These are phyloP conservation scores for Venturiaceae sp. DNA, from an alignment of 2,329 filamentous ascomycete species.

Conservation along the genomic window DNA sequence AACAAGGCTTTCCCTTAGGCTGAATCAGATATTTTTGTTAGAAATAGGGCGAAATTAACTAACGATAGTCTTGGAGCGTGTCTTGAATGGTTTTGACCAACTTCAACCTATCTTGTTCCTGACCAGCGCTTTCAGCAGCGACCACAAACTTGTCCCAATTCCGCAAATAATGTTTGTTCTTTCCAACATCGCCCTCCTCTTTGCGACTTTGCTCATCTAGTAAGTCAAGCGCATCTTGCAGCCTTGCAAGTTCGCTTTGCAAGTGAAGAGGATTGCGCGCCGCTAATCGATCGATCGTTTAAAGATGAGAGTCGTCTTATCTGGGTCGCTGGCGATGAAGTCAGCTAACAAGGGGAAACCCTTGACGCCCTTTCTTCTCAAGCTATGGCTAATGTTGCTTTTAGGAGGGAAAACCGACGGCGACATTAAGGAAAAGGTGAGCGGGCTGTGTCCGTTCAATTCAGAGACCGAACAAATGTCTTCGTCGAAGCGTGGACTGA, in stretches of 20 bases:
- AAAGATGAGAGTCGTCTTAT: constrained; percentile 14
- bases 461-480: no score
- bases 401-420: not conserved
- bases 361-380: not conserved
- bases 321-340: constrained; percentile 14
- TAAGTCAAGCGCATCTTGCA: constrained; percentile 8
- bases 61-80: constrained; percentile 8
- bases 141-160: constrained; percentile 5
- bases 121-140: not conserved
- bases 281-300: constrained; percentile 12
- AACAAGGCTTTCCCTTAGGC: no score
- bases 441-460: no score
- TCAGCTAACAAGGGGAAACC: constrained; percentile 14
- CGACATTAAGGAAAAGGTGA: not conserved
- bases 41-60: not conserved
- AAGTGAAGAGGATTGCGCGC: constrained; percentile 13
- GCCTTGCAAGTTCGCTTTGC: constrained; percentile 12
- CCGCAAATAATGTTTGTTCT: not conserved
- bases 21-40: no score
- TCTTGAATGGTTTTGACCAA: not conserved
- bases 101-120: constrained; percentile 6
- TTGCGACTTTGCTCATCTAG: constrained; percentile 10
- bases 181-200: not conserved
- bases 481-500: no score
- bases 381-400: not conserved